Conservation (phyloP, 1,284 basidiomycete species). For the Ceratobasidium sp. region DNA sequence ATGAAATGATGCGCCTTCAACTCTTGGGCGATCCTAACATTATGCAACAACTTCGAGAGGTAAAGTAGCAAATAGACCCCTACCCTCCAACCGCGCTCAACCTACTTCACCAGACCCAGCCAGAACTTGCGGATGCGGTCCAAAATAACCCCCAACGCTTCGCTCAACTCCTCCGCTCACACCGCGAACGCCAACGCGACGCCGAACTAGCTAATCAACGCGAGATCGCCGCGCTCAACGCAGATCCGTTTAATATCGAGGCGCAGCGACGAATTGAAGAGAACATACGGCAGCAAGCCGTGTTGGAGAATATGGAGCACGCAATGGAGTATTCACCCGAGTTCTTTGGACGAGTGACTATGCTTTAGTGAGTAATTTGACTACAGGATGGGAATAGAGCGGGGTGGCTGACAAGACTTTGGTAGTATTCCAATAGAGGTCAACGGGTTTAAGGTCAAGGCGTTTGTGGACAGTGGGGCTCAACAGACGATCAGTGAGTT, state of each 20-base stretch:
- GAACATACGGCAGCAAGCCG: slow-evolving; percentile 88
- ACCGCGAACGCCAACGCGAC: slow-evolving; percentile 69
- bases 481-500: slow-evolving; percentile 94
- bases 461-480: slow-evolving; percentile 98
- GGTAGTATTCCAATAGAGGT: slow-evolving; percentile 86
- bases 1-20: slow-evolving; percentile 91
- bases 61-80: slow-evolving; percentile 56
- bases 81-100: background rate
- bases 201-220: slow-evolving; percentile 69
- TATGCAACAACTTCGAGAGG: slow-evolving; percentile 80
- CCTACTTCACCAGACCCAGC: slow-evolving; percentile 69
- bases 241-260: slow-evolving; percentile 91
- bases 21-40: slow-evolving; percentile 84
- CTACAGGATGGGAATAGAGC: background rate
- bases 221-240: slow-evolving; percentile 79
- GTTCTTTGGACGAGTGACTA: slow-evolving; percentile 92
- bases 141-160: slow-evolving; percentile 77
- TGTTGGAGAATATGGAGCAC: slow-evolving; percentile 92
- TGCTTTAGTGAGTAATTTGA: slow-evolving; percentile 93
- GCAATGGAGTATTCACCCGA: slow-evolving; percentile 94
- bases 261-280: slow-evolving; percentile 95
- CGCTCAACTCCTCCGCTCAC: slow-evolving; percentile 76
- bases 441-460: slow-evolving; percentile 90
- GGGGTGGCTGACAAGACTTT: background rate
- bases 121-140: slow-evolving; percentile 83